These are phyloP conservation scores for Setaria italica DNA, from an alignment of 202 grass and related monocot genomes.

Conservation along the genomic window DNA sequence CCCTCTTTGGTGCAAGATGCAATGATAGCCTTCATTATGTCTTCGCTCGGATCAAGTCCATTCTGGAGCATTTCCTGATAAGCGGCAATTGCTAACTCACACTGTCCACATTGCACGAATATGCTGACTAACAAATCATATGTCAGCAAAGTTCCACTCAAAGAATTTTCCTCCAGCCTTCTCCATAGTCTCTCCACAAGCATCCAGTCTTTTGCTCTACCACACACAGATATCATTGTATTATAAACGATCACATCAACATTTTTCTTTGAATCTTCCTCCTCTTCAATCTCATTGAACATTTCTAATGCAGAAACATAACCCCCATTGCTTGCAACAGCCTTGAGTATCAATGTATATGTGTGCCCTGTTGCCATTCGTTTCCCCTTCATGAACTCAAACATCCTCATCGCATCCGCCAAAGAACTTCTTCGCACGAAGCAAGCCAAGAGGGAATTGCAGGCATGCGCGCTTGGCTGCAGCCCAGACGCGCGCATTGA, in stretches of 20 bases:
- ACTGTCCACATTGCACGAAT: slow-evolving; percentile 88
- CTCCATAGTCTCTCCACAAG: slow-evolving; percentile 79
- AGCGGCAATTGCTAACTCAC: slow-evolving; percentile 70
- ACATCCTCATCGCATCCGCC: slow-evolving; percentile 62
- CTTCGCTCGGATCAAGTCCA: slow-evolving; percentile 71
- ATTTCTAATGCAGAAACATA: slow-evolving; percentile 62
- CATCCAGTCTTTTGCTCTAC: slow-evolving; percentile 80
- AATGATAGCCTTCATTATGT: slow-evolving; percentile 89
- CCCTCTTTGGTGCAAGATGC: slow-evolving; percentile 89
- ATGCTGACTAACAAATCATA: slow-evolving; percentile 87
- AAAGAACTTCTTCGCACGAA: slow-evolving; percentile 53
- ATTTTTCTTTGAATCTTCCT: slow-evolving; percentile 47
- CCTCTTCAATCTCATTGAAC: slow-evolving; percentile 61
- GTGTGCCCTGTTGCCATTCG: slow-evolving; percentile 67
- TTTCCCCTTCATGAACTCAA: slow-evolving; percentile 65
- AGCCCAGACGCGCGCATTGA: slow-evolving; percentile 79
- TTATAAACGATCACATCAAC: slow-evolving; percentile 90
- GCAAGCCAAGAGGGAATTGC: slow-evolving; percentile 79
- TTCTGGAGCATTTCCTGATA: slow-evolving; percentile 79
- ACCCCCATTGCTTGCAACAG: slow-evolving; percentile 63
- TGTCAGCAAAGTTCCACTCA: slow-evolving; percentile 70
- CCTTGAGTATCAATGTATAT: slow-evolving; percentile 83
- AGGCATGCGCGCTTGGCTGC: slow-evolving; percentile 75
- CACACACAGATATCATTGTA: slow-evolving; percentile 86
- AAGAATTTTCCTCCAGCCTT: slow-evolving; percentile 63